phyloP scores from a whole-genome alignment of 2,329 filamentous ascomycete genomes.

The Aschersonia sp. region DNA sequence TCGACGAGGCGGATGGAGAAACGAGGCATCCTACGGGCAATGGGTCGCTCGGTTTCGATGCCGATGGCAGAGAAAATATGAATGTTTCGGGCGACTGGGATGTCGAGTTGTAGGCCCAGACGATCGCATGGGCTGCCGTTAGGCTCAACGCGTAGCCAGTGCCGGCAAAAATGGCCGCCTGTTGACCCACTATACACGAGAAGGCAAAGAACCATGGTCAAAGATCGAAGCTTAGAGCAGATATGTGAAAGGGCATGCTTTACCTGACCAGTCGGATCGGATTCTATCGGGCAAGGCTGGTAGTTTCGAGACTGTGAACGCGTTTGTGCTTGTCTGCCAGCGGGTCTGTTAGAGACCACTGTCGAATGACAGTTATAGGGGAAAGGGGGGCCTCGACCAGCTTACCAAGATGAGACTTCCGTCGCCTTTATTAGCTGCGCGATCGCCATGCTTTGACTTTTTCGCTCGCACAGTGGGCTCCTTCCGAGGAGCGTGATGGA shows the following conservation, averaged over 20 bases:
- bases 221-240: constrained; percentile 3
- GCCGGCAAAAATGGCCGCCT: constrained; percentile 49
- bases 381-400: constrained; percentile 13
- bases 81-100: constrained; percentile 61
- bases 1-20: constrained; percentile 59
- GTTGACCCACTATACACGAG: constrained; percentile 37
- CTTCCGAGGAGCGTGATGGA: constrained; percentile 24
- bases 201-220: constrained; percentile 3
- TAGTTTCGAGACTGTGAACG: constrained; percentile 74
- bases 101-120: constrained; percentile 76
- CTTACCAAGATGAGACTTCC: constrained; percentile 48
- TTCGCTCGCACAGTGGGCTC: constrained; percentile 47
- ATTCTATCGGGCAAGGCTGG: constrained; percentile 70
- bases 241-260: constrained; percentile 14
- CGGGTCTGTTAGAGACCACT: background rate
- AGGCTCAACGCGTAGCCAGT: constrained; percentile 66
- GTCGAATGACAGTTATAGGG: no score
- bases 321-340: constrained; percentile 61
- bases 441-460: constrained; percentile 47
- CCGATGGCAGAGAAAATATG: constrained; percentile 63
- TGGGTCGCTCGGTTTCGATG: constrained; percentile 51
- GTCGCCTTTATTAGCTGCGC: constrained; percentile 48
- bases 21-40: constrained; percentile 75
- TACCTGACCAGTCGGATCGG: constrained; percentile 50
- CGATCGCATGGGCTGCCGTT: constrained; percentile 66